These are phyloP conservation scores for Coemansia reversa DNA, from an alignment of 192 early-diverging fungal species.

Conservation along the genomic window DNA sequence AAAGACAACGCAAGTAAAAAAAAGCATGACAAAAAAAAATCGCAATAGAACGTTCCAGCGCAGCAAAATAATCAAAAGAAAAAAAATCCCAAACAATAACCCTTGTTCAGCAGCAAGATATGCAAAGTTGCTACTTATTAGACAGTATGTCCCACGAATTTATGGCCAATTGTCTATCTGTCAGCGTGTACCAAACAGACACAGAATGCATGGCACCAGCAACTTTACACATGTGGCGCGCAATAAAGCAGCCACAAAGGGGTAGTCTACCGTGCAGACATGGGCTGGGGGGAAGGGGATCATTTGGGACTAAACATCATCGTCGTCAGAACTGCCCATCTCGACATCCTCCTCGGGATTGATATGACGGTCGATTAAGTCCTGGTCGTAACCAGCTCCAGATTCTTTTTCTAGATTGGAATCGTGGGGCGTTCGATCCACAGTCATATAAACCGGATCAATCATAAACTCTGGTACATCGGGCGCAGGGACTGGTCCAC, in stretches of 20 bases:
- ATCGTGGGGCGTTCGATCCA: slow-evolving; percentile 27
- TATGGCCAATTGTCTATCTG: background rate
- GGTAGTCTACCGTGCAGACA: background rate
- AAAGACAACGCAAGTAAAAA: slow-evolving; percentile 1
- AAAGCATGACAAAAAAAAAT: background rate
- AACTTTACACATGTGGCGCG: background rate
- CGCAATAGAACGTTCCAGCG: background rate
- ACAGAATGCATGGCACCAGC: background rate
- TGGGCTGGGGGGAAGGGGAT: background rate
- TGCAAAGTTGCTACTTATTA: background rate
- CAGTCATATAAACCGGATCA: slow-evolving; percentile 23
- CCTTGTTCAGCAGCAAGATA: background rate
- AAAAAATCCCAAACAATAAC: background rate
- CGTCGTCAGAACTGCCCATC: slow-evolving; percentile 42
- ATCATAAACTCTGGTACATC: slow-evolving; percentile 43
- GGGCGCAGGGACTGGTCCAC: slow-evolving; percentile 24
- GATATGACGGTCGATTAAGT: background rate
- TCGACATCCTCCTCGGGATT: slow-evolving; percentile 43
- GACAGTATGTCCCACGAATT: background rate
- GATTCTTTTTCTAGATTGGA: slow-evolving; percentile 4
- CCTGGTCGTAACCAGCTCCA: background rate
- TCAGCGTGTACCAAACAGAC: background rate
- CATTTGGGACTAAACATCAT: background rate
- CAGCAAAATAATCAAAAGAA: background rate
- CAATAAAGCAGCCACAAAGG: background rate